These are phyloP conservation scores for Venustampulla echinocandica DNA, from an alignment of 495 filamentous ascomycete genomes.

Conservation along the genomic window DNA sequence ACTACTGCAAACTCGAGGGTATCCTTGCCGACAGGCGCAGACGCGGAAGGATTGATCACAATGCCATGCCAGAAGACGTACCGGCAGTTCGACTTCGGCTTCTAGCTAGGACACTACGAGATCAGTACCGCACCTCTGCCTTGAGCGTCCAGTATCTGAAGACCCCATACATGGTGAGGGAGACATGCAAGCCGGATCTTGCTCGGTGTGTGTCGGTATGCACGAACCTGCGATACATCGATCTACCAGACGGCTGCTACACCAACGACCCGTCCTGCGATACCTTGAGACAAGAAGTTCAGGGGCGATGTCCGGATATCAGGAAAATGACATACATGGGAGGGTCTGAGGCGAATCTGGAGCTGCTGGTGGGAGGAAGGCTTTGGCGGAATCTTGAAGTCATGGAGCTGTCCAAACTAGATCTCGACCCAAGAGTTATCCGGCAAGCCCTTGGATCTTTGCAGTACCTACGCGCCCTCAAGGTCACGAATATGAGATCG, in stretches of 20 bases:
- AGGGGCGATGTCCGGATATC: slow-evolving; percentile 71
- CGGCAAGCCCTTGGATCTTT: slow-evolving; percentile 63
- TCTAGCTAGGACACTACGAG: slow-evolving; percentile 71
- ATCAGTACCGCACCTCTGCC: slow-evolving; percentile 55
- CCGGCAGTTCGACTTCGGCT: slow-evolving; percentile 66
- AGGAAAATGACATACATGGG: slow-evolving; percentile 77
- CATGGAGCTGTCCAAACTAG: slow-evolving; percentile 63
- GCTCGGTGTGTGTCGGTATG: slow-evolving; percentile 77
- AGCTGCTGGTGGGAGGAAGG: slow-evolving; percentile 51
- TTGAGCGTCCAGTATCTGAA: slow-evolving; percentile 67
- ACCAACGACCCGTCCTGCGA: slow-evolving; percentile 66
- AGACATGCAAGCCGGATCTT: slow-evolving; percentile 74
- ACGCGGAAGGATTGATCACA: slow-evolving; percentile 63
- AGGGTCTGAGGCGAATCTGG: slow-evolving; percentile 72
- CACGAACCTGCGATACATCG: slow-evolving; percentile 82
- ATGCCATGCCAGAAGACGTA: slow-evolving; percentile 69
- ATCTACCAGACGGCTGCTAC: slow-evolving; percentile 82
- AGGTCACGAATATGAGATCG: slow-evolving; percentile 54
- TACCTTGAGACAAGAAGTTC: slow-evolving; percentile 72
- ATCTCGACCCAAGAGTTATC: slow-evolving; percentile 62
- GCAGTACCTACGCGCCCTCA: slow-evolving; percentile 58
- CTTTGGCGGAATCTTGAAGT: slow-evolving; percentile 76
- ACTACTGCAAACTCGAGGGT: slow-evolving; percentile 86
- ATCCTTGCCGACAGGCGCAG: slow-evolving; percentile 69
- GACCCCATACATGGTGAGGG: slow-evolving; percentile 93